These are phyloP conservation scores for Caryopteris hybrid DNA, from an alignment of 305 asterid genomes.

Conservation along the genomic window DNA sequence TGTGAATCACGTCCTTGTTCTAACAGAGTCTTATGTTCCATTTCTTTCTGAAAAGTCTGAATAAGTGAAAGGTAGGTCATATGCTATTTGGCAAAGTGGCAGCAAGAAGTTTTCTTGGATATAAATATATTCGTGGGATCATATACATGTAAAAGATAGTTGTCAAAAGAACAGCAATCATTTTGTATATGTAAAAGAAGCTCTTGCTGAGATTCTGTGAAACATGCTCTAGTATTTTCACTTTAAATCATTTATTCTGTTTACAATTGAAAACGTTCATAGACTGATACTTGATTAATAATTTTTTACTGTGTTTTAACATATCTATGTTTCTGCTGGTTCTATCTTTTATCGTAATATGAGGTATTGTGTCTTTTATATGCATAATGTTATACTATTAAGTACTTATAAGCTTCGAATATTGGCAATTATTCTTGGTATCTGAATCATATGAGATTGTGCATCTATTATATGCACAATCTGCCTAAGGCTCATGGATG, in stretches of 20 bases:
- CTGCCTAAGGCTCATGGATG: constrained; percentile 8
- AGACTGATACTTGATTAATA: background rate
- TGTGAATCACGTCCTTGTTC: too few species aligned
- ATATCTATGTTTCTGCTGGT: background rate
- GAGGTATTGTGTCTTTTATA: background rate
- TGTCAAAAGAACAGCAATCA: too few species aligned
- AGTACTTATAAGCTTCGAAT: background rate
- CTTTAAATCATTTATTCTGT: background rate
- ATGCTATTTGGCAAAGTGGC: background rate
- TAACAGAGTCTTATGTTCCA: constrained; percentile 4
- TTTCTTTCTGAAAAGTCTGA: background rate
- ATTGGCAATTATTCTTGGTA: background rate
- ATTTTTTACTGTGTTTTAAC: background rate
- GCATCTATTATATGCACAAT: constrained; percentile 8
- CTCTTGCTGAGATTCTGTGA: background rate
- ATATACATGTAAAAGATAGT: background rate
- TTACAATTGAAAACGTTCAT: background rate
- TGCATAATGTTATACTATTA: too few species aligned
- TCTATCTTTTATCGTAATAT: background rate
- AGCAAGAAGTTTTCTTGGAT: background rate
- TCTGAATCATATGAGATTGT: constrained; percentile 7
- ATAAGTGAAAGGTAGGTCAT: background rate
- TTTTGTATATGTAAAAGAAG: too few species aligned
- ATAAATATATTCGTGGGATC: too few species aligned
- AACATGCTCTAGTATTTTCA: background rate